A percentile compares a stretch with the other conserved stretches of the same genome.
These are phyloP conservation scores for Talaromyces adpressus DNA, from an alignment of 495 filamentous ascomycete genomes.

Conservation along the genomic window DNA sequence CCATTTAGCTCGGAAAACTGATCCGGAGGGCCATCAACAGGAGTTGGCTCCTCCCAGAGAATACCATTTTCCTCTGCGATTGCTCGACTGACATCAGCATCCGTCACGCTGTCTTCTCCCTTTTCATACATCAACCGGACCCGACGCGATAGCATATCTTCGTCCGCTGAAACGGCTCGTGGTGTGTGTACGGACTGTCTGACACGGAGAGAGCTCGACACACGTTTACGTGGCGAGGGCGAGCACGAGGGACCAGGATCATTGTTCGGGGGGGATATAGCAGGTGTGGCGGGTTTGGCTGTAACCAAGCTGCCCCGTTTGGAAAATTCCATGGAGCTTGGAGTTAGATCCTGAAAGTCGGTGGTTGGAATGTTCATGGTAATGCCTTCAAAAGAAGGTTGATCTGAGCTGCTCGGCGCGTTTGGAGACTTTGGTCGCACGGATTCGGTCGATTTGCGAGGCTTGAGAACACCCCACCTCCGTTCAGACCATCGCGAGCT, in stretches of 20 bases:
- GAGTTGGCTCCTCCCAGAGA: conserved; percentile 49
- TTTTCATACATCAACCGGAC: conserved; percentile 89
- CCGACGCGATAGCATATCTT: conserved; percentile 78
- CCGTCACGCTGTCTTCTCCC: conserved; percentile 50
- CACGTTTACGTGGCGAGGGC: conserved; percentile 2
- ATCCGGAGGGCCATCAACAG: background rate
- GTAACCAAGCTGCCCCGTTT: conserved; percentile 44
- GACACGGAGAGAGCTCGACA: conserved; percentile 24
- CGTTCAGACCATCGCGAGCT: conserved; percentile 41
- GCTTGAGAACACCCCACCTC: conserved; percentile 30
- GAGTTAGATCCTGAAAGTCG: conserved; percentile 43
- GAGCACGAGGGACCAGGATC: background rate
- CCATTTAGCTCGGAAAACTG: conserved; percentile 3
- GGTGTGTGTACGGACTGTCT: conserved; percentile 26
- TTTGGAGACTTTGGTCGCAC: conserved; percentile 25
- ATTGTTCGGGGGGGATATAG: conserved; percentile 12
- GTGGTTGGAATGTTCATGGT: conserved; percentile 49
- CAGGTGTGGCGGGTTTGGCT: conserved; percentile 16
- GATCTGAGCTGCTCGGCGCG: conserved; percentile 28
- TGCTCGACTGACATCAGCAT: conserved; percentile 36
- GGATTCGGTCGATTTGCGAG: conserved; percentile 30
- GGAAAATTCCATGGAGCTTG: conserved; percentile 50
- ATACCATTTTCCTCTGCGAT: conserved; percentile 49
- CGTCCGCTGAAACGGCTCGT: conserved; percentile 58
- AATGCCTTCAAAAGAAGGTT: conserved; percentile 45